Base-by-base conservation (phyloP, 345 rosid species). In the Mallotus nudiflorus region DNA sequence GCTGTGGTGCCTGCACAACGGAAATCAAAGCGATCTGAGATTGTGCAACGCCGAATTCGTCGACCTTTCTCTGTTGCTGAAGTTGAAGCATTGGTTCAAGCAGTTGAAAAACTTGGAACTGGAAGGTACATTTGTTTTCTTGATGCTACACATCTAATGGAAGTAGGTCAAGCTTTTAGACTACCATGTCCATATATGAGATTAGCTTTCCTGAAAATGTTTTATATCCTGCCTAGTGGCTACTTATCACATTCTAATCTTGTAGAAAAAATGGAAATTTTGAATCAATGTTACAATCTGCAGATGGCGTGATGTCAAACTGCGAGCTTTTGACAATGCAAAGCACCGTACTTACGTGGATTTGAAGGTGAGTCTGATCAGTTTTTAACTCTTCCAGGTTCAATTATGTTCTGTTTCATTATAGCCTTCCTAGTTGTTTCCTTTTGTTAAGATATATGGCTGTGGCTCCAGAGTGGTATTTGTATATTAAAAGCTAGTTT, bases 231-330 rank as follows among this genome's bases (percentile, higher is more conserved):
- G 48, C 52, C 52, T n/a, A 15, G 2, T n/a, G 6, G 9, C 12
- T 44, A 3, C 16, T 35, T 46, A 3, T 39, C n/a, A 19, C 62
- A 25, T 22, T 44, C 1, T 4, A 0, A 27, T 52, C 40, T 20
- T 9, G 12, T 42, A 16, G 10, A 53, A 33, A 5, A 11, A 25
- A 31, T 0, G 8, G 42, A 13, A 24, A 22, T 39, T 22, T 67
- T 33, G 27, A 42, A 55, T 65, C 12, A 10, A 46, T 71, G 48
- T 42, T 5, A 57, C 31, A 61, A 73, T 71, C 52, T 71, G 72
- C 77, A 95, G 99, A 80, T 95, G 99, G 99, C 97, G 99, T 42
- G 99, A 92, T 75, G 97, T 95, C 49, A 95, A 95, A 79, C 54
- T 92, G 73, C 86, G 88, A 75, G 97, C 97, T 65, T 95, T 95